Base-by-base conservation (phyloP, 2,329 filamentous ascomycete species). In the Penicillium crustosum region DNA sequence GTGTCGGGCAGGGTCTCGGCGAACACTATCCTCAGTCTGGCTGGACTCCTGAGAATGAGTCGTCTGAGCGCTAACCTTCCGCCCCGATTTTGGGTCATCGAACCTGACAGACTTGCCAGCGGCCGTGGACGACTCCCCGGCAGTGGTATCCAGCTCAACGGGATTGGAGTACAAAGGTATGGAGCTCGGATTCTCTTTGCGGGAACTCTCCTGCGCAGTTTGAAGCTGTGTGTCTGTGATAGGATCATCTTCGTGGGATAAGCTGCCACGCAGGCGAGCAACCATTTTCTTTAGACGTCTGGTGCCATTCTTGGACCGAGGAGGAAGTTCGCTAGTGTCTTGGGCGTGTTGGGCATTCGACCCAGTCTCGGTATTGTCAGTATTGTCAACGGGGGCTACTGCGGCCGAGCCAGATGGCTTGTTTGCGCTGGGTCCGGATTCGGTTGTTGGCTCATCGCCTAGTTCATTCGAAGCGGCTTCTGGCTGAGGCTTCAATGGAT, bases 51-150 rank as follows among this genome's bases (percentile, higher is more conserved):
- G 66, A 13, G 75, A 76, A 19, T 65, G 50, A 0, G 66, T 59
- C 1, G 68, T 73, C 45, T 71, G 68, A 43, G 68, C 68, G 58
- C 75, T 76, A 36, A 68, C 64, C 42, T 71, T 71, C 13, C 74
- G 70, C 10, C 58, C 38, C 25, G 58, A 45, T 6, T 68, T 61
- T n/a, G 38, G 19, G 1, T 21, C 23, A n/a, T 58, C 49, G 25
- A 49, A 53, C 9, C 53, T 52, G n/a, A 38, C 51, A 21, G 33
- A 38, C 33, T 44, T 56, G 10, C 29, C 23, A 53, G 21, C 39
- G 17, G 35, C 3, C 25, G 44, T 42, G 17, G 19, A 45, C 1
- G n/a, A 10, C 17, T 21, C 35, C 19, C 13, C 33, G n/a, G 54
- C 38, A 23, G 23, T 6, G 1, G 58, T 41, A 36, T 49, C 62